Base-by-base conservation (phyloP, 2,329 filamentous ascomycete genomes). In the Penicillium glabrum region DNA sequence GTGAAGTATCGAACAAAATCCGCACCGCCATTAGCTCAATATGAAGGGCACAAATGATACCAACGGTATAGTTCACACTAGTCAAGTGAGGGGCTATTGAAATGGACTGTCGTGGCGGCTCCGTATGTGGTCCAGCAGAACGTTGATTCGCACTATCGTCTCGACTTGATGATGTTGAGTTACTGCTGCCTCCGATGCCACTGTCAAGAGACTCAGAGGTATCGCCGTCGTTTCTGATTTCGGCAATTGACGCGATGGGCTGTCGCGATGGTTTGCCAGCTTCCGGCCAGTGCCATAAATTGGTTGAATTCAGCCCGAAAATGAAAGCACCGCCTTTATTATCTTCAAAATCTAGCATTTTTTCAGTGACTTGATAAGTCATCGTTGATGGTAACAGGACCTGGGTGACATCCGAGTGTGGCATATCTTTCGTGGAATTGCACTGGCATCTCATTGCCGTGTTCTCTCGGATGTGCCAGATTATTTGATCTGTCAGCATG, bases 221-320 rank as follows among this genome's bases (percentile, higher is more conserved):
- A 5, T 23, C 24, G 14, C 23, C 6, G 2, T 46, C 43, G 11
- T 46, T 26, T 46, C 5, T n/a, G 8, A 26, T 14, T 2, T 2
- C 14, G 7, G 10, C 13, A 13, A 16, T 13, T 5, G 23, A n/a
- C 11, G 7, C 5, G 14, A n/a, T 27, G 3, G 43, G 43, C 9
- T 26, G 9, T 24, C 23, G 43, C 1, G 48, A 57, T 4, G 73
- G 24, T 21, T 37, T 33, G 23, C 33, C 48, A 37, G 11, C 19
- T 13, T 49, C 46, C 27, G 46, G 46, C 46, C 48, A 51, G 6
- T 39, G 33, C 48, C 48, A 46, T 26, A 46, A 14, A 19, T 46
- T 16, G 14, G 1, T 46, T 8, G 43, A 27, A 13, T 27, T 46
- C 14, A 46, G 23, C 21, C 43, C 43, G n/a, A 46, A 46, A 4